Percentiles rank a stretch among this genome's conserved stretches.
These are phyloP conservation scores for Emmonsia crescens DNA, from an alignment of 2,329 filamentous ascomycete genomes.

Conservation along the genomic window DNA sequence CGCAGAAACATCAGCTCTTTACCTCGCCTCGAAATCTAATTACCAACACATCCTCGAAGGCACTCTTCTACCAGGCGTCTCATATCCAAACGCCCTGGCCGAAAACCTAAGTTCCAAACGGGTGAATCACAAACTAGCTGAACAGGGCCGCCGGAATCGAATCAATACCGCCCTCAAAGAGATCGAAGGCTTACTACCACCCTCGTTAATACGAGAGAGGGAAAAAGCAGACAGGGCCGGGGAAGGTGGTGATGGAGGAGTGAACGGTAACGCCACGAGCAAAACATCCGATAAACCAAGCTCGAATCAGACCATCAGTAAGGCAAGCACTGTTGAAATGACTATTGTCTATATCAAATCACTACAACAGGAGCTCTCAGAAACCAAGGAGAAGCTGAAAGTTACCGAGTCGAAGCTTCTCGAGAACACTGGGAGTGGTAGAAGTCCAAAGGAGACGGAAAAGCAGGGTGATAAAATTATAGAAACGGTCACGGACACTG, in stretches of 20 bases:
- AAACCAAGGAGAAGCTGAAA: conserved; percentile 52
- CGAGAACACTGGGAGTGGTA: not conserved
- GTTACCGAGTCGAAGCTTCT: conserved; percentile 49
- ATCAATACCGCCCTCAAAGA: conserved; percentile 91
- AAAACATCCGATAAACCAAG: conserved; percentile 30
- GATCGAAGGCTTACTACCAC: conserved; percentile 76
- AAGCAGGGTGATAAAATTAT: not conserved
- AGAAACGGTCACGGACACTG: not conserved
- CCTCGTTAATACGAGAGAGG: conserved; percentile 32
- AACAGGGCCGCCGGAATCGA: conserved; percentile 87
- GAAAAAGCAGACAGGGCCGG: conserved; percentile 30
- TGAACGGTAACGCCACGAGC: conserved; percentile 39
- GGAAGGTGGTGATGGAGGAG: conserved; percentile 18
- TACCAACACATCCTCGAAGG: conserved; percentile 96
- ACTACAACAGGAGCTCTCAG: conserved; percentile 61
- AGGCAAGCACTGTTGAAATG: conserved; percentile 93
- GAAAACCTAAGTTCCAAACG: conserved; percentile 93
- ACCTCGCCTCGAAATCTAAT: conserved; percentile 90
- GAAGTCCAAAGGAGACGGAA: not conserved
- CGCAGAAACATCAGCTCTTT: conserved; percentile 53
- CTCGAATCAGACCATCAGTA: conserved; percentile 60
- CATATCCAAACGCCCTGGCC: conserved; percentile 80
- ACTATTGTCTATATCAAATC: conserved; percentile 92
- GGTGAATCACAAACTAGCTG: conserved; percentile 94
- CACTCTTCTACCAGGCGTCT: conserved; percentile 77